A percentile compares a stretch with the other conserved stretches of the same genome.
phyloP scores from a whole-genome alignment of 495 filamentous ascomycete genomes.

The Viridothelium virens region DNA sequence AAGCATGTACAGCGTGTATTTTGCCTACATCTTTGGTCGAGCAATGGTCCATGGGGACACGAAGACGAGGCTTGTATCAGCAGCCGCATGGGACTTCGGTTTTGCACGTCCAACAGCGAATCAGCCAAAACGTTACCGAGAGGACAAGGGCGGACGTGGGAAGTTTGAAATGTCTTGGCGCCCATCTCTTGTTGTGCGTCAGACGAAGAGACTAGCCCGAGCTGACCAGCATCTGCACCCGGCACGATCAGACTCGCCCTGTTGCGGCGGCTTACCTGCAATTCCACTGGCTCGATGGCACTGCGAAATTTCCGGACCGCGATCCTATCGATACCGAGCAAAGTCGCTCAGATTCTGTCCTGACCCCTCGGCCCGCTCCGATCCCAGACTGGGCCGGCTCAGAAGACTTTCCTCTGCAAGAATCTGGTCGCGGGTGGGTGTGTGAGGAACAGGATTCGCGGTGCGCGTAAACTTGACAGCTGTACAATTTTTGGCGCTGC shows the following conservation, averaged over 20 bases:
- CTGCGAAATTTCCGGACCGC: not conserved
- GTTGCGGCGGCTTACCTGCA: not conserved
- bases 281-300: constrained; percentile 3
- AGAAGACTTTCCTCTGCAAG: too few species aligned
- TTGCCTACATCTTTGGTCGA: constrained; percentile 5
- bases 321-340: constrained; percentile 3
- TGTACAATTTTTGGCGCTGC: not conserved
- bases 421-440: too few species aligned
- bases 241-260: constrained; percentile 8
- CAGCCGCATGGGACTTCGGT: not conserved
- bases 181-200: constrained; percentile 9
- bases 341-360: not conserved
- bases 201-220: constrained; percentile 5
- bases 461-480: not conserved
- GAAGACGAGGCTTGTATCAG: constrained; percentile 7
- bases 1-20: constrained; percentile 6
- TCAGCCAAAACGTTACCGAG: not conserved
- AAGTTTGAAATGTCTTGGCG: constrained; percentile 10
- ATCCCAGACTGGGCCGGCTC: not conserved
- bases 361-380: constrained; percentile 3
- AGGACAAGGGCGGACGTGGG: not conserved
- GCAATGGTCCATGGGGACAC: not conserved
- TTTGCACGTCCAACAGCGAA: constrained; percentile 7
- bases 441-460: not conserved
- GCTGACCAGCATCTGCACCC: constrained; percentile 11